Evolutionary conservation across 257 asterid species (phyloP), one percentile per base, ranked within the genome.

Genomic region (Leptodermis oblonga): DNA sequence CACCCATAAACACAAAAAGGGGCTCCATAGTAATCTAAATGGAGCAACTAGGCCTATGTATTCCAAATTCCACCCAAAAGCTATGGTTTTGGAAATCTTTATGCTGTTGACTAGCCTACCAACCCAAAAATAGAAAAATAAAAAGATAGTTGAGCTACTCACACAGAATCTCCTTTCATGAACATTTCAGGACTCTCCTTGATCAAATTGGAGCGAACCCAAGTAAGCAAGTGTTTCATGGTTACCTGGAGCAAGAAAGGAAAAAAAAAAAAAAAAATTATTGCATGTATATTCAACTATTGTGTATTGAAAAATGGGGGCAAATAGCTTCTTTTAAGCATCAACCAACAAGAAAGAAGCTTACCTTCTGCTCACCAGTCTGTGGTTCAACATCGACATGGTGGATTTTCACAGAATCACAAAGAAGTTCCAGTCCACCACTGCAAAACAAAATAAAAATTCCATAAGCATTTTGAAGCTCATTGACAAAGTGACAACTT

Each of bases 151-250:
- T 7, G 9, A 36, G 31, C 30, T 17, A 85, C 99, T 89, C 77
- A 94, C 99, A 94, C 97, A 0, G 96, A 82, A 48, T 91, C 97
- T 62, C 96, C 99, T 84, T 94, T 91, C 92, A 94, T 85, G 66
- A 94, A 94, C 99, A 94, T 94, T 82, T 94, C 99, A 9, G 97
- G 97, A 72, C 99, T 87, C 86, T 94, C 99, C 83, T 94, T 89
- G 72, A 94, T 89, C 90, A 94, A 78, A 79, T 91, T 91, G 77
- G 87, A 70, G 70, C 90, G 83, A 45, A 87, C 96, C 99, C 97
- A 94, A 51, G 92, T 70, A 66, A 94, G 97, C 85, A 91, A 77
- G 71, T 82, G 76, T 72, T 91, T 89, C 91, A 94, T 77, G 23
- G 95, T 87, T 70, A 94, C 70, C 96, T 94, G 90, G 41, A 67